Conservation (phyloP, 495 filamentous ascomycete genomes). For the Aspergillus nidulans region DNA sequence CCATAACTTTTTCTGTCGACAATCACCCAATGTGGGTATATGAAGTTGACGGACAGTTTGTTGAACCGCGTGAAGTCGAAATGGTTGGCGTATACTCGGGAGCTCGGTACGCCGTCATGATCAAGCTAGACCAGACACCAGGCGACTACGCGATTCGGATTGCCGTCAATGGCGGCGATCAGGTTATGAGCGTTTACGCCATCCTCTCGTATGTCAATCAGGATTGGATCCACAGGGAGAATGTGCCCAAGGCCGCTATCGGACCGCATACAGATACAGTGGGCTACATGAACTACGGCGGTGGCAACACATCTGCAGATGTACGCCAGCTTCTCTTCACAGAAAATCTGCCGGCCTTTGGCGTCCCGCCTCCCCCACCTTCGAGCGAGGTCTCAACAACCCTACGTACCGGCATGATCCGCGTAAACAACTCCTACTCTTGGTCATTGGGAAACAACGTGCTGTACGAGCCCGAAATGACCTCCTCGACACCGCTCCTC, state of each 20-base stretch:
- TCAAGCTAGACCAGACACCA: constrained; percentile 31
- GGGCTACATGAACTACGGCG: constrained; percentile 40
- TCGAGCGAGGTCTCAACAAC: background rate
- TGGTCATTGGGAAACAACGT: constrained; percentile 27
- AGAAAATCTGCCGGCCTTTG: constrained; percentile 27
- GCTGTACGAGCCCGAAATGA: constrained; percentile 15
- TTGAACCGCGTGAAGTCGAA: constrained; percentile 32
- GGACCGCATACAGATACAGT: constrained; percentile 18
- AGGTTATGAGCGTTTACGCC: constrained; percentile 32
- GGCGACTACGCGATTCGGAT: constrained; percentile 31
- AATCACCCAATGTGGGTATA: constrained; percentile 40
- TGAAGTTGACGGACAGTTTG: constrained; percentile 35
- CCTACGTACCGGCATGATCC: constrained; percentile 25
- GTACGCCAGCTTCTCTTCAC: constrained; percentile 28
- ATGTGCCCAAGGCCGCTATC: background rate
- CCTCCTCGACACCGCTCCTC: constrained; percentile 31
- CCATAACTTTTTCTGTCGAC: constrained; percentile 38
- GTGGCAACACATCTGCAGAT: constrained; percentile 25
- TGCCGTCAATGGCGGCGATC: constrained; percentile 24
- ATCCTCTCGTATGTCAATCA: constrained; percentile 27
- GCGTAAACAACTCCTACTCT: constrained; percentile 30
- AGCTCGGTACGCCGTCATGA: constrained; percentile 34
- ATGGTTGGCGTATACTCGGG: constrained; percentile 29
- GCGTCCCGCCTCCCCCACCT: constrained; percentile 24
- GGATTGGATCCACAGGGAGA: background rate